A percentile compares a stretch with the other conserved stretches of the same genome.
Conservation (phyloP, 371 early-diverging fungal genomes). For the Nematocida homosporus region DNA sequence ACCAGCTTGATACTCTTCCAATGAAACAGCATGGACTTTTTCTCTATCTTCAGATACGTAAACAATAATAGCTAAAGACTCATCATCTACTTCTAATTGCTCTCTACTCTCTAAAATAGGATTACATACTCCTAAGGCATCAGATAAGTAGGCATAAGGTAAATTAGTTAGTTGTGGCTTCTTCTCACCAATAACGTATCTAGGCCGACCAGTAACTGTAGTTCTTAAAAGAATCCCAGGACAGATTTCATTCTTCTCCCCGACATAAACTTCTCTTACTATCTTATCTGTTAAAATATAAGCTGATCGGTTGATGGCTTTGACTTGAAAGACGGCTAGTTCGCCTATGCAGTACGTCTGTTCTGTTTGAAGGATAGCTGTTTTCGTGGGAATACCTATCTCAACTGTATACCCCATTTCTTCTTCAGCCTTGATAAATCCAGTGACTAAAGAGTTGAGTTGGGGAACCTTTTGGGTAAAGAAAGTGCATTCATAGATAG, state of each 20-base stretch:
- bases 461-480: slow-evolving; percentile 15
- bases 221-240: slow-evolving; percentile 27
- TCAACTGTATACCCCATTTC: slow-evolving; percentile 50
- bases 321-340: slow-evolving; percentile 29
- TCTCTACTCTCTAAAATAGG: slow-evolving; percentile 26
- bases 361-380: slow-evolving; percentile 16
- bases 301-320: neutral
- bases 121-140: slow-evolving; percentile 14
- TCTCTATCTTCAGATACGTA: slow-evolving; percentile 42
- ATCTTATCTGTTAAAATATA: slow-evolving; percentile 6
- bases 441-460: slow-evolving; percentile 15
- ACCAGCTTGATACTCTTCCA: slow-evolving; percentile 2
- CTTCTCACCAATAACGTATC: slow-evolving; percentile 11
- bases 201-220: slow-evolving; percentile 28
- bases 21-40: slow-evolving; percentile 15
- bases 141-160: slow-evolving; percentile 18
- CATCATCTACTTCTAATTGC: slow-evolving; percentile 4
- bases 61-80: slow-evolving; percentile 13
- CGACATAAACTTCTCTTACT: slow-evolving; percentile 49
- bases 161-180: slow-evolving; percentile 1
- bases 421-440: slow-evolving; percentile 29
- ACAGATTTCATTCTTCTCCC: slow-evolving; percentile 15
- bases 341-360: slow-evolving; percentile 11
- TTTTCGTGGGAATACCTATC: slow-evolving; percentile 25
- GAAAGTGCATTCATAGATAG: slow-evolving; percentile 40